phyloP scores from a whole-genome alignment of 192 early-diverging fungal species.

The Coemansia sp. region DNA sequence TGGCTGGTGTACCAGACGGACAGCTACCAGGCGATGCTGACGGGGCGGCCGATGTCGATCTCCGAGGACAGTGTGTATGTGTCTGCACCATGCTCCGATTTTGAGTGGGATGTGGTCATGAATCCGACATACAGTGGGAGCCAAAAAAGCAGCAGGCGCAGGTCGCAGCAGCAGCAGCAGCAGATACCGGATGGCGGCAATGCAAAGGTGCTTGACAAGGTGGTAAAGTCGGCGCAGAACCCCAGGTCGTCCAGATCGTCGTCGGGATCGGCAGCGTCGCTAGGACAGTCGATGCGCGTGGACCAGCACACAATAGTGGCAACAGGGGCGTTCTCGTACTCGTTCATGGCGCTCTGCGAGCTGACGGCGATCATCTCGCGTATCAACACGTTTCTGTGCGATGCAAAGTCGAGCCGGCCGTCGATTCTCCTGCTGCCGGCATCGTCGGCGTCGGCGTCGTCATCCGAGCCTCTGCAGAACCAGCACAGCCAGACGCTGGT shows the following conservation, averaged over 20 bases:
- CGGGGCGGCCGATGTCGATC: conserved; percentile 46
- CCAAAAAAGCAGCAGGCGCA: background rate
- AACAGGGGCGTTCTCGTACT: conserved; percentile 52
- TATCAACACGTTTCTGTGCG: conserved; percentile 48
- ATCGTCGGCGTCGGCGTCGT: background rate
- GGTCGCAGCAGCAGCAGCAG: background rate
- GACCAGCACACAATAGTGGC: conserved; percentile 44
- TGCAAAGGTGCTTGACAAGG: conserved; percentile 2
- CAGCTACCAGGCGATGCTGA: conserved; percentile 56
- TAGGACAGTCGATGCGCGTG: conserved; percentile 23
- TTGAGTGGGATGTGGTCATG: conserved; percentile 49
- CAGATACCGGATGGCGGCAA: background rate
- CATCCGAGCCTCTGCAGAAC: background rate
- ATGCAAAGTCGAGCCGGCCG: conserved; percentile 41
- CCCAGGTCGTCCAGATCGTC: conserved; percentile 37
- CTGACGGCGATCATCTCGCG: conserved; percentile 46
- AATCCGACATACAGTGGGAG: conserved; percentile 1
- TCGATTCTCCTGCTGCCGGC: conserved; percentile 4
- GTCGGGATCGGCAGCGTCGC: conserved; percentile 25
- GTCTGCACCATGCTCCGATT: conserved; percentile 51
- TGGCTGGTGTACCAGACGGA: conserved; percentile 56
- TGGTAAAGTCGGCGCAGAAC: conserved; percentile 1
- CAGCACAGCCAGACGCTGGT: background rate
- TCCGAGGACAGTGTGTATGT: conserved; percentile 50
- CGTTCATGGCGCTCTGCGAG: conserved; percentile 56